These are phyloP conservation scores for Pseudogymnoascus sp. DNA, from an alignment of 2,329 filamentous ascomycete species.

Conservation along the genomic window DNA sequence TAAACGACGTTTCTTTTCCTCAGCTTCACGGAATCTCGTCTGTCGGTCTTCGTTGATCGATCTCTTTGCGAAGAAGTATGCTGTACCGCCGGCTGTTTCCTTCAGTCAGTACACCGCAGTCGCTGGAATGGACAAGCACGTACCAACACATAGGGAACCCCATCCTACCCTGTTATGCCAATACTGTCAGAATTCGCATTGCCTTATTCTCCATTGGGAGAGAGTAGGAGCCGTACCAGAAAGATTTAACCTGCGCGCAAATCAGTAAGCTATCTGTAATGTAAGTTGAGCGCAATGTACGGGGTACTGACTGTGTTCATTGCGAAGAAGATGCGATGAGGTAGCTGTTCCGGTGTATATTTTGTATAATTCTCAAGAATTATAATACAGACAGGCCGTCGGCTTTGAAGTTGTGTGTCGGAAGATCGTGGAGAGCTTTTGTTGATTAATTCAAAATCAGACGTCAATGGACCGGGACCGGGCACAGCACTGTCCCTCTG, in stretches of 20 bases:
- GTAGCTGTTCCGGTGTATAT: background rate
- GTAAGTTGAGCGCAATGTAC: background rate
- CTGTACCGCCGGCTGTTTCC: slow-evolving; percentile 68
- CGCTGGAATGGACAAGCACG: slow-evolving; percentile 24
- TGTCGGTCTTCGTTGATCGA: slow-evolving; percentile 87
- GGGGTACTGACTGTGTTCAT: slow-evolving; percentile 49
- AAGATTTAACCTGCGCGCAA: slow-evolving; percentile 51
- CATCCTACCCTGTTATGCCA: slow-evolving; percentile 66
- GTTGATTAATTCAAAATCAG: background rate
- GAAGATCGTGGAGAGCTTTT: background rate
- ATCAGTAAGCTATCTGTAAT: slow-evolving; percentile 10
- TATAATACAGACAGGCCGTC: background rate
- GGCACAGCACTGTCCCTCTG: background rate
- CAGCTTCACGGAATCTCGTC: slow-evolving; percentile 59
- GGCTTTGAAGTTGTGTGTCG: slow-evolving; percentile 3
- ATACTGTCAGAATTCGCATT: slow-evolving; percentile 18
- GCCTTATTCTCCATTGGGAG: slow-evolving; percentile 12
- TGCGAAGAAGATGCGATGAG: slow-evolving; percentile 18
- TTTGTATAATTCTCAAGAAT: background rate
- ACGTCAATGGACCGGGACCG: slow-evolving; percentile 5
- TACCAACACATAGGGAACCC: slow-evolving; percentile 81
- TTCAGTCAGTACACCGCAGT: slow-evolving; percentile 15
- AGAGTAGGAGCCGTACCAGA: slow-evolving; percentile 45
- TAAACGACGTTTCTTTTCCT: slow-evolving; percentile 52
- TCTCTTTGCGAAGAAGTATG: slow-evolving; percentile 93